phyloP scores from a whole-genome alignment of 345 rosid species.

The Psidium friedrichsthalianum region DNA sequence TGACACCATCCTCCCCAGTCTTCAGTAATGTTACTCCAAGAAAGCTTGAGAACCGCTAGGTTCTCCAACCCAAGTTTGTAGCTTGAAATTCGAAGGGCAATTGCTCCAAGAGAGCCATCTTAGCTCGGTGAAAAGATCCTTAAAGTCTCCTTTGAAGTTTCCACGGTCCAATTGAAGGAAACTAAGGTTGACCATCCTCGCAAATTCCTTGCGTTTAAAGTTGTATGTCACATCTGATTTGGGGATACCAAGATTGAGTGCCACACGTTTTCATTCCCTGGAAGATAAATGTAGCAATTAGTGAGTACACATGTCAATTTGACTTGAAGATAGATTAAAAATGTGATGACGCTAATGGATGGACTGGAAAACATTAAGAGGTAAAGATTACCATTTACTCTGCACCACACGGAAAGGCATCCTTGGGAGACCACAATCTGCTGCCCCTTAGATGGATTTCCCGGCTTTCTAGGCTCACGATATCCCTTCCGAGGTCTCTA shows the following conservation, averaged over 20 bases:
- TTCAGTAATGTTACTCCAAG: background rate
- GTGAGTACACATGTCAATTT: accelerated
- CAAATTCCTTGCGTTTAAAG: background rate
- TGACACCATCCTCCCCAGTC: background rate
- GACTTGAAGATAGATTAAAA: background rate
- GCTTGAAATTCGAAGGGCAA: background rate
- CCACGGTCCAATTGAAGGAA: background rate
- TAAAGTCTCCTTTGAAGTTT: background rate
- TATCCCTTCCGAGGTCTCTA: background rate
- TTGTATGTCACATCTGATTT: accelerated
- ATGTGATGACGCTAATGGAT: background rate
- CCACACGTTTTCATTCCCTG: background rate
- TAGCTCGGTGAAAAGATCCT: background rate
- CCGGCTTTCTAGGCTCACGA: background rate
- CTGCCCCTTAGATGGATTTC: background rate
- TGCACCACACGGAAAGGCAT: background rate
- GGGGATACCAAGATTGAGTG: background rate
- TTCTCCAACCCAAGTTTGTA: background rate
- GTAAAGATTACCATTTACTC: background rate
- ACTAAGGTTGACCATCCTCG: background rate
- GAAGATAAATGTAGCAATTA: background rate
- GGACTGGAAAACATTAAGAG: accelerated
- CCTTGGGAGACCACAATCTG: background rate
- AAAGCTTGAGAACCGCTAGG: background rate
- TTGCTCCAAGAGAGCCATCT: background rate